Evolutionary conservation across 306 rosid species (phyloP).

Genomic region (Rosa chinensis): DNA sequence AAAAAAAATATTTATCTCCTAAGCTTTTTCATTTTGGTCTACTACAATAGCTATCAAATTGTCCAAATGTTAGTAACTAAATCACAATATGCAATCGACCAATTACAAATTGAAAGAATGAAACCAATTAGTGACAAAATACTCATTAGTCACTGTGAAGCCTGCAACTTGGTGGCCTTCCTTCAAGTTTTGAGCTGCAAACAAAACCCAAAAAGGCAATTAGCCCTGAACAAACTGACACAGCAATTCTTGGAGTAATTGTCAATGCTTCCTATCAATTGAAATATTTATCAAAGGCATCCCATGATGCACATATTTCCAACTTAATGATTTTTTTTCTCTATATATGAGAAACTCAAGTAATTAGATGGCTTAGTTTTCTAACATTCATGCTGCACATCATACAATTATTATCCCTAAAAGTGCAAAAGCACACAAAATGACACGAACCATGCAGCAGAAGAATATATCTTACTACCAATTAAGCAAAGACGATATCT

Average conservation of each 20-base stretch:
- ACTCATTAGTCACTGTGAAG: no score
- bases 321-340: neutral
- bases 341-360: no score
- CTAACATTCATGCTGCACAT: neutral
- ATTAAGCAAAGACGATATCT: conserved; percentile 4
- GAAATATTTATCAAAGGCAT: neutral
- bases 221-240: neutral
- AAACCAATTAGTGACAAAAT: neutral
- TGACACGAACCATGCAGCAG: conserved; percentile 20
- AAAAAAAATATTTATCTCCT: no score
- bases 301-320: neutral
- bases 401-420: neutral
- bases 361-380: neutral
- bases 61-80: conserved; percentile 26
- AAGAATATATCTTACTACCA: neutral
- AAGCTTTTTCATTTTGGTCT: no score
- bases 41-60: conserved; percentile 1
- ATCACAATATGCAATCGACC: conserved; percentile 22
- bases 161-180: no score
- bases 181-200: conserved; percentile 56
- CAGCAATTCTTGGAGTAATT: neutral
- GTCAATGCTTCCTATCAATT: neutral
- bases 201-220: conserved; percentile 7
- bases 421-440: neutral
- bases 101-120: conserved; percentile 2